Conservation (phyloP, 2,329 filamentous ascomycete species). For the Colletotrichum incanum region DNA sequence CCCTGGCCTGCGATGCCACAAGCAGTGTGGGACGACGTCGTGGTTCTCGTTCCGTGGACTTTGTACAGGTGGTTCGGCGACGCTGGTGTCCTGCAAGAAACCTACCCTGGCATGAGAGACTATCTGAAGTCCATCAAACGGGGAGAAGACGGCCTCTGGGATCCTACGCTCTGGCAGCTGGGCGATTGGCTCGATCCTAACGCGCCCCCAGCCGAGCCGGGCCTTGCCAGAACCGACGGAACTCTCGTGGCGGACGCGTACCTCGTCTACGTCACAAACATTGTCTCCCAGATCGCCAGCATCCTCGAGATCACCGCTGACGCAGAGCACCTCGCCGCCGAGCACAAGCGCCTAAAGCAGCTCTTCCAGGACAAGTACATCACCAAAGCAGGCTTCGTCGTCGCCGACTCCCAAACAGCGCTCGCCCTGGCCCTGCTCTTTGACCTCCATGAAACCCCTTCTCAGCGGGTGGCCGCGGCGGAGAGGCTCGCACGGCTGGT, state of each 20-base stretch:
- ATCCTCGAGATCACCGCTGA: conserved; percentile 50
- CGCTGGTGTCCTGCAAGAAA: conserved; percentile 51
- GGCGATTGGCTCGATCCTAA: conserved; percentile 67
- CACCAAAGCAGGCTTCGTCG: conserved; percentile 48
- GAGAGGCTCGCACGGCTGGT: conserved; percentile 52
- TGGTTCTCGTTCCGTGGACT: conserved; percentile 58
- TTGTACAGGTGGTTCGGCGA: conserved; percentile 58
- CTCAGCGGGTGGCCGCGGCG: conserved; percentile 46
- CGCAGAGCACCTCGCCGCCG: conserved; percentile 44
- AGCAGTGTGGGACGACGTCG: conserved; percentile 61
- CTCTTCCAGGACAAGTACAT: conserved; percentile 54
- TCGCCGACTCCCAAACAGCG: conserved; percentile 58
- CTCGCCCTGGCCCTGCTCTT: conserved; percentile 56
- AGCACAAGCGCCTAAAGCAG: conserved; percentile 44
- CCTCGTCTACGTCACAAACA: conserved; percentile 58
- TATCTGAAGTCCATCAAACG: conserved; percentile 57
- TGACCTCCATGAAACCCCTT: conserved; percentile 48
- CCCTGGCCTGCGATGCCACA: conserved; percentile 47
- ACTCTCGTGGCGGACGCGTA: conserved; percentile 64
- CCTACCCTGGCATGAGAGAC: conserved; percentile 57
- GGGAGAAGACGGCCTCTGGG: conserved; percentile 57
- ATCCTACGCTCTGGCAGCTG: conserved; percentile 53
- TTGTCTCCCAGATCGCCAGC: conserved; percentile 54
- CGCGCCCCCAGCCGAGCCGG: conserved; percentile 59
- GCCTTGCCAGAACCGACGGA: conserved; percentile 56